Evolutionary conservation across 305 asterid species (phyloP).

Genomic region (Salvia sclarea): DNA sequence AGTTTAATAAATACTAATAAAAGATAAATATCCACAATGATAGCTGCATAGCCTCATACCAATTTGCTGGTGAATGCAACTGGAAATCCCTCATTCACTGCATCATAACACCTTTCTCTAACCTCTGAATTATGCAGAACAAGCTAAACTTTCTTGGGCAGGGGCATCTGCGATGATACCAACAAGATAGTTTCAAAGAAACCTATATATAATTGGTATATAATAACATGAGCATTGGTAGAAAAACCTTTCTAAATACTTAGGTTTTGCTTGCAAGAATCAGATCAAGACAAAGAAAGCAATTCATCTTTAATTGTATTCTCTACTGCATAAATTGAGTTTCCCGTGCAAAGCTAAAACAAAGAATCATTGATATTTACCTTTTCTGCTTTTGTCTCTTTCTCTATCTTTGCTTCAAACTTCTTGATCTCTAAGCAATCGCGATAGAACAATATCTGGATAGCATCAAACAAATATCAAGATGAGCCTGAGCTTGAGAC

Average conservation of each 20-base stretch:
- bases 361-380: constrained; percentile 35
- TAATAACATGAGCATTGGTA: constrained; percentile 13
- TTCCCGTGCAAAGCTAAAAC: neutral
- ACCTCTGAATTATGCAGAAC: constrained; percentile 11
- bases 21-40: too few relatives aligned
- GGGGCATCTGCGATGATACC: constrained; percentile 66
- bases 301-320: neutral
- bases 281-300: constrained; percentile 7
- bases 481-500: constrained; percentile 6
- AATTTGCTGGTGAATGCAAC: neutral
- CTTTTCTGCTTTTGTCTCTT: constrained; percentile 39
- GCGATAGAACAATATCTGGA: constrained; percentile 48
- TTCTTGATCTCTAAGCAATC: constrained; percentile 55
- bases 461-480: constrained; percentile 23
- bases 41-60: neutral
- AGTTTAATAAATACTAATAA: too few relatives aligned
- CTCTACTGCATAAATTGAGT: neutral
- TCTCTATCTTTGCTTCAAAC: constrained; percentile 35
- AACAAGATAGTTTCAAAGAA: constrained; percentile 9
- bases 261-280: constrained; percentile 2
- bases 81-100: neutral
- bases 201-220: constrained; percentile 47
- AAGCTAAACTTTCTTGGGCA: constrained; percentile 55
- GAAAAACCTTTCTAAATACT: neutral
- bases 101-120: neutral